Conservation (phyloP, 192 early-diverging fungal species). For the Mortierella hygrophila region DNA sequence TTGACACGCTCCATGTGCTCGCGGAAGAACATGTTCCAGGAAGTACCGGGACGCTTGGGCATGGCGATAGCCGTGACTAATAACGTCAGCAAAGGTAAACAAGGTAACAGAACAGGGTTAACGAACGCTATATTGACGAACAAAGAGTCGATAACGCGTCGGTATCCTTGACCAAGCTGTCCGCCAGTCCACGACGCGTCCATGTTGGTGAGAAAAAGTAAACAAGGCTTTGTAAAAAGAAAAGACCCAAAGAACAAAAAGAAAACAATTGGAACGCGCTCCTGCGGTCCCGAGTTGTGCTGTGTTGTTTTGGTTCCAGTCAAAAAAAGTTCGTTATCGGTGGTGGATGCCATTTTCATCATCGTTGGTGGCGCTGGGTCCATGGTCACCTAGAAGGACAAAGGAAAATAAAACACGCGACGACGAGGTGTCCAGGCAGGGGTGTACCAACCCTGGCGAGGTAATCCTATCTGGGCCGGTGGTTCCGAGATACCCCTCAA, state of each 20-base stretch:
- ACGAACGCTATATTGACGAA: neutral
- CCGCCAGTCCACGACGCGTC: neutral
- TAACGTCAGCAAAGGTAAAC: neutral
- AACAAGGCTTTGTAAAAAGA: neutral
- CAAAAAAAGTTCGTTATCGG: neutral
- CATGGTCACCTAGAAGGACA: neutral
- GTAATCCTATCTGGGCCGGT: neutral
- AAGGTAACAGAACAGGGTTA: neutral
- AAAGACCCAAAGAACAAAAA: neutral
- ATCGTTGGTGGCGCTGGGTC: neutral
- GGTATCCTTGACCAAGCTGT: neutral
- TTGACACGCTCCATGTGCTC: slow-evolving; percentile 53
- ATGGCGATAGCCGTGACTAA: slow-evolving; percentile 37
- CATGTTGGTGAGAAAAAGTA: neutral
- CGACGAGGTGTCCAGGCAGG: neutral
- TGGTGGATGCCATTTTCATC: neutral
- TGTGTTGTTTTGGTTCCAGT: neutral
- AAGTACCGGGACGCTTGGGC: slow-evolving; percentile 53
- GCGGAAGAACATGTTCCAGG: slow-evolving; percentile 57
- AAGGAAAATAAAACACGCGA: neutral
- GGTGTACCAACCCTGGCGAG: neutral
- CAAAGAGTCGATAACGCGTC: neutral
- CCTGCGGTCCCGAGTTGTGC: neutral
- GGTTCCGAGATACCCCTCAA: slow-evolving; percentile 4
- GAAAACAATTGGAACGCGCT: neutral